Conservation (phyloP, 2,329 filamentous ascomycete genomes). For the Aspergillus candidus region DNA sequence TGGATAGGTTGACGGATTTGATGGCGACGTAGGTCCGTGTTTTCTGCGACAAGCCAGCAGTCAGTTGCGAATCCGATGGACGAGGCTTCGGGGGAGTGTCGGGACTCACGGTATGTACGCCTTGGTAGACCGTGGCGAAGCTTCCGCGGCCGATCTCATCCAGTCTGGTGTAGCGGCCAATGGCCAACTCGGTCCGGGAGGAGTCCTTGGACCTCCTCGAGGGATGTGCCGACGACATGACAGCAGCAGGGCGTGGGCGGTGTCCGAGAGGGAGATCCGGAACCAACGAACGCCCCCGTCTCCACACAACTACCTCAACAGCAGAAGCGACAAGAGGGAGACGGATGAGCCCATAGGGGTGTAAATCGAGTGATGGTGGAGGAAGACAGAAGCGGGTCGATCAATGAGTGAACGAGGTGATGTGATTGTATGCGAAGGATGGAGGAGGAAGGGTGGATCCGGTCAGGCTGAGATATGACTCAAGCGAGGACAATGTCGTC, state of each 20-base stretch:
- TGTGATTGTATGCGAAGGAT: too few species aligned
- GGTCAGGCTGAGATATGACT: too few species aligned
- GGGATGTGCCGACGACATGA: slow-evolving; percentile 40
- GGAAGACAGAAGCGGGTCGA: slow-evolving; percentile 7
- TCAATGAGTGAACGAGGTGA: neutral
- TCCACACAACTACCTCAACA: slow-evolving; percentile 35
- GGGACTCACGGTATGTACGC: slow-evolving; percentile 68
- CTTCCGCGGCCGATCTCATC: slow-evolving; percentile 95
- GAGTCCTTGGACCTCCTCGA: slow-evolving; percentile 36
- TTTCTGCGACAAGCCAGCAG: slow-evolving; percentile 47
- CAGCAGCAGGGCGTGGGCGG: slow-evolving; percentile 24
- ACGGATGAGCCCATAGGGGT: slow-evolving; percentile 15
- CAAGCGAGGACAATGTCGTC: too few species aligned
- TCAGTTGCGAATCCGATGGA: slow-evolving; percentile 6
- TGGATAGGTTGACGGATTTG: slow-evolving; percentile 88
- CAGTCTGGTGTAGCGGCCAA: slow-evolving; percentile 76
- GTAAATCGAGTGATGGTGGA: slow-evolving; percentile 9
- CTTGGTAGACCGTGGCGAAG: slow-evolving; percentile 92
- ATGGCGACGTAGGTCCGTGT: slow-evolving; percentile 81
- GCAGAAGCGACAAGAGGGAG: slow-evolving; percentile 19
- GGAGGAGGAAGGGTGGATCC: too few species aligned
- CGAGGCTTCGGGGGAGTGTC: neutral
- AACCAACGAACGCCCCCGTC: slow-evolving; percentile 20
- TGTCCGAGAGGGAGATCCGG: slow-evolving; percentile 12
- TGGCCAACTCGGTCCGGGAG: slow-evolving; percentile 33